Evolutionary conservation across 2,329 filamentous ascomycete genomes (phyloP), one percentile per base, ranked within the genome.

Genomic region (Colletotrichum orbiculare): DNA sequence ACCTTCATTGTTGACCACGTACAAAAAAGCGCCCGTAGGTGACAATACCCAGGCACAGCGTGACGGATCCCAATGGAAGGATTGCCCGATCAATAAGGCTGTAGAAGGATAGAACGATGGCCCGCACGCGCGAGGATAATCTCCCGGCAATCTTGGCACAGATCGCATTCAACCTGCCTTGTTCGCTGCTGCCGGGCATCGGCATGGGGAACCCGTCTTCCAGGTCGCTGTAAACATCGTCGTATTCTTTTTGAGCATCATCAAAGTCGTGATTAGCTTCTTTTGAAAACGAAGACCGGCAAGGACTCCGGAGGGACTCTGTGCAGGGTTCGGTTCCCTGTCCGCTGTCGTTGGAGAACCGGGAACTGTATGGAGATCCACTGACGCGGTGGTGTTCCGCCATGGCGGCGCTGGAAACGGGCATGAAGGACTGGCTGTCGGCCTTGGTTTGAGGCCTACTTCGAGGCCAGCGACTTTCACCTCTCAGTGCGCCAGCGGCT

Each of bases 1-100:
- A 55, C 69, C 39, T 42, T 54, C 59, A 25, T 4, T 25, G 25
- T 25, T 25, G 25, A 34, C 42, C 45, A 84, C 91, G 85, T 84
- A 94, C 91, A 76, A 96, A 96, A 69, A 97, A 91, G 35, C 94
- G 92, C 34, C 89, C 92, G 73, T 91, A 94, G 0, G 93, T 89
- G 37, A 92, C 85, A 41, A 91, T 85, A 6, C 95, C 95, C 4
- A 89, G 91, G 17, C 86, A 81, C 13, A 97, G 77, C 0, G 89
- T 85, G 47, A 92, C 79, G 71, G 94, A 97, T 2, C 92, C 93
- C 43, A 97, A 83, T 0, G 93, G 84, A 39, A 97, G 79, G 66
- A 96, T 90, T 2, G 90, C 83, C 54, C 94, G 88, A 74, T 97
- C 93, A 37, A 96, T 80, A 8, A 89, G 73, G 53, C 88, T 83